These are phyloP conservation scores for Camellia japonica DNA, from an alignment of 148 eudicot species.

Conservation along the genomic window DNA sequence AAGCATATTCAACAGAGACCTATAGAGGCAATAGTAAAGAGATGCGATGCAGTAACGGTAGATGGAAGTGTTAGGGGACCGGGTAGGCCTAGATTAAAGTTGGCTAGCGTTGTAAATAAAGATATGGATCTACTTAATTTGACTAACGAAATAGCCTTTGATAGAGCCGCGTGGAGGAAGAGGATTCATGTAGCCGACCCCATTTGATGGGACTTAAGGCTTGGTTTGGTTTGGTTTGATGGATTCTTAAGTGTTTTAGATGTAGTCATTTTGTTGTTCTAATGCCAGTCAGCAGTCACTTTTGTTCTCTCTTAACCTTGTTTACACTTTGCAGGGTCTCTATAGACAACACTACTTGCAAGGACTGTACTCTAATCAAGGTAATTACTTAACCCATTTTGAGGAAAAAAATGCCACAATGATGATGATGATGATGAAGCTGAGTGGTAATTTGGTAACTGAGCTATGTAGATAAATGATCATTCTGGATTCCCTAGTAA, in stretches of 20 bases:
- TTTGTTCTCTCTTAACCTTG: constrained; percentile 4
- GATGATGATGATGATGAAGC: background rate
- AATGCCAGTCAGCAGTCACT: constrained; percentile 7
- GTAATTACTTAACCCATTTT: constrained; percentile 25
- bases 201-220: too few species aligned
- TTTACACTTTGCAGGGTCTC: constrained; percentile 50
- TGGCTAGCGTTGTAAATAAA: too few species aligned
- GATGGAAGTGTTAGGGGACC: too few species aligned
- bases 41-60: too few species aligned
- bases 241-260: background rate
- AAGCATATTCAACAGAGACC: too few species aligned
- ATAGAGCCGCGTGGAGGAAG: too few species aligned
- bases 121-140: too few species aligned
- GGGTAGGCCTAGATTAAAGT: too few species aligned
- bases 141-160: too few species aligned
- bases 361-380: constrained; percentile 66
- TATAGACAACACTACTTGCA: constrained; percentile 62
- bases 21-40: too few species aligned
- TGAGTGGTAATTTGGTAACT: background rate
- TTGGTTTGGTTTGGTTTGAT: background rate
- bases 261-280: constrained; percentile 3
- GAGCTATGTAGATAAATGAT: background rate
- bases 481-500: background rate
- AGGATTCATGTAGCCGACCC: too few species aligned
- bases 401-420: background rate